Evolutionary conservation across 257 asterid species (phyloP), one percentile per base, ranked within the genome.

Genomic region (Solanum sitiens): DNA sequence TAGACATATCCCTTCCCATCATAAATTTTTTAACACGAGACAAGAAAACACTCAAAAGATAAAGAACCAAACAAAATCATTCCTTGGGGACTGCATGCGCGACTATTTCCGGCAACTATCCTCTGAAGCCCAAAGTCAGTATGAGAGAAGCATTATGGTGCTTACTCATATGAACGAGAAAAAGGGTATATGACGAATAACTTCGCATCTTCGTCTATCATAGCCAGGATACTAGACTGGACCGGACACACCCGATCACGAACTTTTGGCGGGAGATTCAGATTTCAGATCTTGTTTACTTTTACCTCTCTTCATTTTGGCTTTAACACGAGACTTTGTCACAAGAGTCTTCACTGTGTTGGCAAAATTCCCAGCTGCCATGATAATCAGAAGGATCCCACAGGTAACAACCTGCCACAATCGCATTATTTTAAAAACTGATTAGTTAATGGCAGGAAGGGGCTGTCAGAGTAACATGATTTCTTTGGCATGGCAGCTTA

Each of bases 331-430:
- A 35, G 96, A 94, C 88, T 96, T 97, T 3, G 95, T 95, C 87
- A 91, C 90, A 83, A 97, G 98, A 59, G 99, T 93, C 93, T 97
- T 95, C 91, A 97, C 98, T 11, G 99, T 95, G 93, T 97, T 94
- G 44, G 91, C 92, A 25, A 97, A 97, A 88, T 97, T 97, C 67
- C 98, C 98, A 59, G 93, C 96, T 9, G 99, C 99, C 99, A 97
- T 97, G 68, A 95, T 88, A 90, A 95, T 94, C 88, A 97, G 93
- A 87, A 97, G 98, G 88, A 95, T 86, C 87, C 98, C 98, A 89
- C 99, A 97, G 14, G 96, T 94, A 70, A 95, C 92, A 44, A 97
- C 98, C 99, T 95, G 95, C 35, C 90, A 90, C 61, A 47, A 32
- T 56, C 47, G 0, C 86, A 82, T 30, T 32, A 32, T 47, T 30